Evolutionary conservation across 192 early-diverging fungal genomes (phyloP), one percentile per base, ranked within the genome.

Genomic region (Bifiguratus adelaidae): DNA sequence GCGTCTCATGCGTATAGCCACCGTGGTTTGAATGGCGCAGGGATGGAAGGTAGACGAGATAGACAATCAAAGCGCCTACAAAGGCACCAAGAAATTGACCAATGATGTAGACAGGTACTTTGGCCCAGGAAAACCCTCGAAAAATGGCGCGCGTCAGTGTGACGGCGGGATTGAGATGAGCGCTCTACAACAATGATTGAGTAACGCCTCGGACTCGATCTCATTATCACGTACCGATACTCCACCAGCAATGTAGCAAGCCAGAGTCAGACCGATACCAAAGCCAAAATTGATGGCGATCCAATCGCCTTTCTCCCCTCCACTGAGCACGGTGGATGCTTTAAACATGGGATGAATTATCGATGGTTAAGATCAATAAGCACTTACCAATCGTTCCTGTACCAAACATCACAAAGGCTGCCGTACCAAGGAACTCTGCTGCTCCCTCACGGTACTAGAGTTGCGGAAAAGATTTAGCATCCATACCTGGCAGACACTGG

Each of bases 121-220:
- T 82, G 35, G 70, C 56, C 64, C 76, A 80, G 16, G 81, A 63
- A 53, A 89, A 85, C 42, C 76, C 73, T 29, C 78, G 73, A 59
- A 77, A 79, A 7, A 76, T 48, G 9, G 76, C 81, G 44, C 78
- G 67, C 4, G 79, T 65, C 25, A 86, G 60, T 3, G 83, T 80
- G 30, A 88, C 79, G 1, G 83, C 83, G 18, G 86, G 86, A 64
- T 88, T 88, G 43, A 88, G 46, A 55, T 88, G 86, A 13, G 68
- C 86, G 28, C 86, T 83, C 72, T 74, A 55, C 12, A 28, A 47
- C 53, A 35, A 41, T 21, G 53, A 16, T 56, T 25, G 25, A 26
- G 27, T 56, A 30, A 30, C 30, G 13, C 12, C 21, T 20, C 23
- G 4, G 32, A 55, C 3, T 1, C n/a, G 3, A 40, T 26, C n/a